Evolutionary conservation across 1,139 yeast genomes (phyloP), one percentile per base, ranked within the genome.

Genomic region (Pneumocystis wakefieldiae): DNA sequence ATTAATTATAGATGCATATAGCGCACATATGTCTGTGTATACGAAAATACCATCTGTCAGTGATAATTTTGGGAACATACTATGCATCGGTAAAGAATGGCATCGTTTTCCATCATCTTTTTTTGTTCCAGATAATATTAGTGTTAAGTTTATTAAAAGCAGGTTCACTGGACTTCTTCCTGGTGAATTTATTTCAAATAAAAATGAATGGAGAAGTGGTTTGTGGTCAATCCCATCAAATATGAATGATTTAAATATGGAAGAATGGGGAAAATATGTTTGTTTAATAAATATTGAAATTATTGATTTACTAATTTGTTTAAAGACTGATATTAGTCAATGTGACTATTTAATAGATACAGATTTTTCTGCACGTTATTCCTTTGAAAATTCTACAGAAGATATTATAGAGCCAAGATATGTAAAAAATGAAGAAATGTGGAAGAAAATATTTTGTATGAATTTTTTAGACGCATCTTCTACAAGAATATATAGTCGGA

Each of bases 51-150:
- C 35, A 1, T 37, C n/a, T 37, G n/a, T 10, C 14, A 12, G n/a
- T 37, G 5, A 37, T 37, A 37, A 37, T 37, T 37, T 37, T 37
- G n/a, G 39, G n/a, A 37, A 69, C 1, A 85, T 71, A 83, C 76
- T 91, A 0, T 92, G 97, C 72, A 79, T 87, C 29, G 97, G 96
- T 1, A 81, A 96, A 66, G 97, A 92, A 75, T 91, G 97, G 97
- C 89, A 89, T 71, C 87, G 92, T 71, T 91, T 77, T 74, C 97
- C 97, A 14, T 84, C 87, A 1, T 90, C 97, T 0, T 86, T 90
- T 72, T 87, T 90, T 71, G 75, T 91, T 32, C 85, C 87, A 1
- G 78, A 80, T 42, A 75, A 80, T 65, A 77, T 77, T 65, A 76
- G 96, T 66, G 74, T 89, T 36, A 77, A 77, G 68, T 91, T 88